These are phyloP conservation scores for Kodamaea kaohsiungensis DNA, from an alignment of 805 yeast species.

Conservation along the genomic window DNA sequence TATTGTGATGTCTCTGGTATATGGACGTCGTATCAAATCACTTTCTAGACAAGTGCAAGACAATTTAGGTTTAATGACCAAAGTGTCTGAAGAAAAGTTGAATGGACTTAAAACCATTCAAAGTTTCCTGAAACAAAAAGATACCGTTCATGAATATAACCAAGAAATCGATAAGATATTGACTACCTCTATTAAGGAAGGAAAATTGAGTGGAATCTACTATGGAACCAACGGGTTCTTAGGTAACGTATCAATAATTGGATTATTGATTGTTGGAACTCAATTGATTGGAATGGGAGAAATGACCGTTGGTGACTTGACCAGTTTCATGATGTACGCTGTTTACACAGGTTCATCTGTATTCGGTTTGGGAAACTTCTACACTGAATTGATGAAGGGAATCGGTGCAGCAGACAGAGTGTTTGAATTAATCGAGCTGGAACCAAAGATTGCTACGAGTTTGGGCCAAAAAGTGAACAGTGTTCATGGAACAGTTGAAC, in stretches of 20 bases:
- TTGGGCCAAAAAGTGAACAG: conserved; percentile 51
- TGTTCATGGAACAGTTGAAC: conserved; percentile 58
- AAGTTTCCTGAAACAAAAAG: conserved; percentile 81
- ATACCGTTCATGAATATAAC: conserved; percentile 76
- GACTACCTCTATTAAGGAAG: conserved; percentile 75
- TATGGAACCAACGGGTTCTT: conserved; percentile 79
- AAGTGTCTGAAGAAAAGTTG: conserved; percentile 89
- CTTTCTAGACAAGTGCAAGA: conserved; percentile 78
- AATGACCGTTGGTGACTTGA: conserved; percentile 81
- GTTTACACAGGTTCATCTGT: conserved; percentile 92
- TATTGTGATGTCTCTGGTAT: conserved; percentile 73
- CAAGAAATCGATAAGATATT: conserved; percentile 65
- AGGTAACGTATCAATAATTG: conserved; percentile 80
- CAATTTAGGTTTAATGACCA: conserved; percentile 81
- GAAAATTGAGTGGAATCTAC: conserved; percentile 71
- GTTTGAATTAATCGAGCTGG: conserved; percentile 80
- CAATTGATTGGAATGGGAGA: conserved; percentile 76
- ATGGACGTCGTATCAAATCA: conserved; percentile 76
- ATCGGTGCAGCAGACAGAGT: conserved; percentile 93
- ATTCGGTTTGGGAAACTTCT: conserved; percentile 86
- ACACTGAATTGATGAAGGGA: conserved; percentile 94
- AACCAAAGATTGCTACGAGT: conserved; percentile 69
- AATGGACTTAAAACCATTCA: conserved; percentile 86
- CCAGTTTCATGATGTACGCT: conserved; percentile 94
- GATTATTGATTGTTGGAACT: conserved; percentile 77